Evolutionary conservation across 306 rosid species (phyloP).

Genomic region (Quercus agrifolia): DNA sequence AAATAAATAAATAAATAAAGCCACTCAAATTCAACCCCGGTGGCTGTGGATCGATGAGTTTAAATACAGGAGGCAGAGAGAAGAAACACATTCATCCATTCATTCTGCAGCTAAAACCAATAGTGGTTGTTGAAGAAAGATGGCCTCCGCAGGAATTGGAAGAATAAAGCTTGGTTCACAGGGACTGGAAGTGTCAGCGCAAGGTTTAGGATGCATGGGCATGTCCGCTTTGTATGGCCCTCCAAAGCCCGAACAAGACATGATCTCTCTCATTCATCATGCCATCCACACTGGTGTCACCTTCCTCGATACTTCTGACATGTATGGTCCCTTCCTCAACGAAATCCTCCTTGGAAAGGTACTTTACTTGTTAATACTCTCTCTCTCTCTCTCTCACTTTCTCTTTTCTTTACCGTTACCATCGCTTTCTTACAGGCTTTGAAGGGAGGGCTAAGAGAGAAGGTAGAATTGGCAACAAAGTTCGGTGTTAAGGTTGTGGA

Average conservation of each 20-base stretch:
- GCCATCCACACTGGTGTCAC: conserved; percentile 41
- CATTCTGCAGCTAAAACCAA: not conserved
- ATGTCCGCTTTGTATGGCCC: conserved; percentile 65
- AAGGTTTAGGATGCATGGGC: conserved; percentile 59
- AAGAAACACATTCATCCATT: too few relatives aligned
- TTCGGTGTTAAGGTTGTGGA: conserved; percentile 23
- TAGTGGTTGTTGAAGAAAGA: not conserved
- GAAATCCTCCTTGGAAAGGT: not conserved
- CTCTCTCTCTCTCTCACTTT: too few relatives aligned
- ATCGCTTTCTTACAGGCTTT: conserved; percentile 26
- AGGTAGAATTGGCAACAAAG: conserved; percentile 64
- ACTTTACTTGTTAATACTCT: too few relatives aligned
- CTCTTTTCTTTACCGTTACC: not conserved
- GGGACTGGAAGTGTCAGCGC: conserved; percentile 42
- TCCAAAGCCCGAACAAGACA: conserved; percentile 51
- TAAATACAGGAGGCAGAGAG: too few relatives aligned
- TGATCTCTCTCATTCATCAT: conserved; percentile 42
- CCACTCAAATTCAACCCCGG: too few relatives aligned
- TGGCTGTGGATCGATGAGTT: too few relatives aligned
- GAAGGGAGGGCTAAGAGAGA: conserved; percentile 35
- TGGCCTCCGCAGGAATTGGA: not conserved
- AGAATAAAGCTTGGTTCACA: conserved; percentile 37
- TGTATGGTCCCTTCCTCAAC: conserved; percentile 34
- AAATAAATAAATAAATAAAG: too few relatives aligned
- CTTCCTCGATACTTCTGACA: conserved; percentile 44